phyloP scores from a whole-genome alignment of 2,329 filamentous ascomycete species.

The Davidsoniella neocaledoniae region DNA sequence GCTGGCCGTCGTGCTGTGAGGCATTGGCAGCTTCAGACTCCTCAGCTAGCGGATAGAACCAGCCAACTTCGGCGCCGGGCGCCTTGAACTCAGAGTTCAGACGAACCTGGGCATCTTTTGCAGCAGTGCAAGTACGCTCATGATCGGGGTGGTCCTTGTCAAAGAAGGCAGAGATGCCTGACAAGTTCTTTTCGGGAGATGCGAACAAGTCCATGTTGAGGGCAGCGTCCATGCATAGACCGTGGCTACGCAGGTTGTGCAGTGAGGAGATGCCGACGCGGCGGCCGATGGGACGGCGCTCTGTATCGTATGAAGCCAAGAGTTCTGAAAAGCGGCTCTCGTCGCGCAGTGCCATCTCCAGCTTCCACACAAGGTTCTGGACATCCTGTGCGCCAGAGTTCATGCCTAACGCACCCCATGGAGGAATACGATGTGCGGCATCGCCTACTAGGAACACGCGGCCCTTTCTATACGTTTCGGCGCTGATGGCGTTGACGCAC shows the following conservation, averaged over 20 bases:
- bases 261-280: conserved; percentile 1
- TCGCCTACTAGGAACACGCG: conserved; percentile 22
- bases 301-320: conserved; percentile 1
- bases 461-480: conserved; percentile 12
- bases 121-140: neutral
- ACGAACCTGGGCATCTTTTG: neutral
- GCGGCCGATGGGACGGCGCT: conserved; percentile 5
- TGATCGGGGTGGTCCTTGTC: neutral
- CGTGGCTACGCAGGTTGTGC: conserved; percentile 5
- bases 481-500: conserved; percentile 8
- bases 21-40: neutral
- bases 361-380: conserved; percentile 5
- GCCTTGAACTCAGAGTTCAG: conserved; percentile 6
- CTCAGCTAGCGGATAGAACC: conserved; percentile 4
- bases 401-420: conserved; percentile 19
- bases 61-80: conserved; percentile 4
- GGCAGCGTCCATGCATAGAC: conserved; percentile 2
- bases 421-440: conserved; percentile 20
- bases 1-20: conserved; percentile 1
- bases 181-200: neutral
- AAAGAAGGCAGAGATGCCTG: conserved; percentile 4
- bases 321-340: neutral
- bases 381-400: conserved; percentile 15
- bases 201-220: conserved; percentile 5
- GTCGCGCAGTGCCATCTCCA: conserved; percentile 2